Evolutionary conservation across 352 stramenopile genomes (phyloP), one percentile per base, ranked within the genome.

Genomic region (Phytopythium helicoides): DNA sequence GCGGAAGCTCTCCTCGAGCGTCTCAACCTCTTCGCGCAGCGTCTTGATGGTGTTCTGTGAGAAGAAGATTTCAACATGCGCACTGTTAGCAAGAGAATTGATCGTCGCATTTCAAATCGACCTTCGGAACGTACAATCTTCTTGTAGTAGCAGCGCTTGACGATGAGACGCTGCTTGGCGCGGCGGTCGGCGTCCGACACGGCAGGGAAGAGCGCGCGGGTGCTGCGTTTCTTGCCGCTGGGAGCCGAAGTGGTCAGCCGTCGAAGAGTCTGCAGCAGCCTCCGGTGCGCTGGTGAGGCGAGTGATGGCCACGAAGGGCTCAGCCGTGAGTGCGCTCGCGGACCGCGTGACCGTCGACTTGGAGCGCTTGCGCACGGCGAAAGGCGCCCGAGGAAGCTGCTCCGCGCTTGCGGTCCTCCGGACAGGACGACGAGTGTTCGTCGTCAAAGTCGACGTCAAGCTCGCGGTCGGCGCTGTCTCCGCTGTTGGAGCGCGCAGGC

Each of bases 111-210:
- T 28, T 25, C 10, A 15, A n/a, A 46, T 16, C 18, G 7, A n/a
- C 25, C 19, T 25, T n/a, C 42, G 46, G 44, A 47, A 83, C 76
- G 56, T 74, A 87, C 76, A 53, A 86, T 86, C 61, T 88, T 88
- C 65, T 86, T 86, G 70, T 88, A 88, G 71, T 87, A 87, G 66
- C 73, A 86, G 9, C 72, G 68, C 61, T 84, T 81, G 54, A 86
- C 77, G 56, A 86, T 85, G 52, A 85, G 76, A 6, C 77, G 76
- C 65, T 88, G 77, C 59, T 86, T 86, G 7, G 70, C 71, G 35
- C 77, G 77, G 4, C 73, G 70, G 16, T 86, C 72, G 2, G 76
- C 70, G 40, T 88, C 77, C 3, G 69, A 71, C n/a, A 60, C 45
- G 10, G 62, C 54, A 0, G 73, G 58, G 31, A 76, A 75, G 6